Base-by-base conservation (phyloP, 768 basidiomycete genomes). In the Strobilomyces echinocephalus region DNA sequence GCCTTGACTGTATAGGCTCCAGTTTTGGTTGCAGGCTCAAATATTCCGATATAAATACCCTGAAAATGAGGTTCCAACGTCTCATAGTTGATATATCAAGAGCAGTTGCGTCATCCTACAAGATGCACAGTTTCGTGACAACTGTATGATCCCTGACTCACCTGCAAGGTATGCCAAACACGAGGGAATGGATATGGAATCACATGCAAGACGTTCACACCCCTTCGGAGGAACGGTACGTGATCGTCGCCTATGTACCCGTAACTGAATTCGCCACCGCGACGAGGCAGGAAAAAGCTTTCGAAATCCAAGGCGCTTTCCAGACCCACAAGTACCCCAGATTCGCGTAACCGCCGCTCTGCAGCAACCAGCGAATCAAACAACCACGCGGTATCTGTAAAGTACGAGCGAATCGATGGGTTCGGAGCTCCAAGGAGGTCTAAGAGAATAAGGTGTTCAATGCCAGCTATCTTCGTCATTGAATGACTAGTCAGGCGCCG, bases 201-300 rank as follows among this genome's bases (percentile, higher is more conserved):
- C 43, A 98, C 67, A 69, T 99, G 97, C 59, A 99, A 72, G 48
- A 98, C 73, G 56, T 83, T 89, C 15, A 98, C 93, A 2, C 97
- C 97, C 56, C 75, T 72, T 35, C 74, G 70, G 46, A 95, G 63
- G 74, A 99, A 98, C 21, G 97, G 97, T 39, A 92, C 69, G 62
- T 99, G 97, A 70, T 99, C 97, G 69, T 99, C 97, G 38, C 82
- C 91, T 56, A 95, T 85, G 60, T 83, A 80, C 3, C 82, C 83
- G 18, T 70, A 65, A 55, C 76, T 78, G 34, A 65, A 57, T 21
- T 74, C 70, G 16, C 53, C 62, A 15, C 59, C 56, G 6, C 52
- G 62, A 45, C 88, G 78, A 39, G 79, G 72, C 21, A 72, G 62
- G 72, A 95, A 94, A 69, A 85, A 95, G 59, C 85, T 87, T 63